Evolutionary conservation across 352 stramenopile species (phyloP).

Genomic region (Globisporangium spiculum): DNA sequence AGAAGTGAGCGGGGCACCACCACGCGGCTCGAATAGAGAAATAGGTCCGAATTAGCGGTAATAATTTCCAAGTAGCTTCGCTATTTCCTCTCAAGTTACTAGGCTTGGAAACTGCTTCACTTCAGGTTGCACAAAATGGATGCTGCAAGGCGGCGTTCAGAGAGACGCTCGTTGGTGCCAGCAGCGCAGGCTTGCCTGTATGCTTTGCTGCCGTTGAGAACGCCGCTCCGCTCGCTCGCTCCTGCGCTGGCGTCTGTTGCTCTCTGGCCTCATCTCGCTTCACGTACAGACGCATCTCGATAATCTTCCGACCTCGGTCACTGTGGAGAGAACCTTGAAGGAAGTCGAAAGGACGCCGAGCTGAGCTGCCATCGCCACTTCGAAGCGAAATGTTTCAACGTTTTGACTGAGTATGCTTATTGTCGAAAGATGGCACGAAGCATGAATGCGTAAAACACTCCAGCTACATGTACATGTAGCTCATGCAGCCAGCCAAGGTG

Average conservation of each 20-base stretch:
- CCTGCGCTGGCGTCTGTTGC: not conserved
- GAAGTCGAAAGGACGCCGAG: not conserved
- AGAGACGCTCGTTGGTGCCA: not conserved
- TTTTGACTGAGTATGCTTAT: not conserved
- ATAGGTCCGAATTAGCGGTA: not conserved
- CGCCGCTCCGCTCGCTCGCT: not conserved
- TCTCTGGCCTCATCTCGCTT: constrained; percentile 1
- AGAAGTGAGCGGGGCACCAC: not conserved
- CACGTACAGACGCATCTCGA: not conserved
- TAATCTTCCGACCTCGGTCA: not conserved
- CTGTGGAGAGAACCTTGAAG: not conserved
- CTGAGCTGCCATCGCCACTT: not conserved
- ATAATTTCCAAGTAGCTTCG: not conserved
- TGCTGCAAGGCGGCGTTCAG: not conserved
- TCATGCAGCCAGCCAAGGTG: no score
- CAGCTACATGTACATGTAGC: not conserved
- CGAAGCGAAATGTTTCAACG: not conserved
- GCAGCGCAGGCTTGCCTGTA: not conserved
- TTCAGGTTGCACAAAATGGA: not conserved
- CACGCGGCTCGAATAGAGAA: constrained; percentile 7
- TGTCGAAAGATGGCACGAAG: not conserved
- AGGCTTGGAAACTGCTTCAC: not conserved
- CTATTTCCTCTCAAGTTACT: not conserved
- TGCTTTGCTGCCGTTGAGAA: not conserved
- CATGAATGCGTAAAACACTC: not conserved